A percentile compares a stretch with the other conserved stretches of the same genome.
phyloP scores from a whole-genome alignment of 257 asterid genomes.

The Plectranthus barbatus region DNA sequence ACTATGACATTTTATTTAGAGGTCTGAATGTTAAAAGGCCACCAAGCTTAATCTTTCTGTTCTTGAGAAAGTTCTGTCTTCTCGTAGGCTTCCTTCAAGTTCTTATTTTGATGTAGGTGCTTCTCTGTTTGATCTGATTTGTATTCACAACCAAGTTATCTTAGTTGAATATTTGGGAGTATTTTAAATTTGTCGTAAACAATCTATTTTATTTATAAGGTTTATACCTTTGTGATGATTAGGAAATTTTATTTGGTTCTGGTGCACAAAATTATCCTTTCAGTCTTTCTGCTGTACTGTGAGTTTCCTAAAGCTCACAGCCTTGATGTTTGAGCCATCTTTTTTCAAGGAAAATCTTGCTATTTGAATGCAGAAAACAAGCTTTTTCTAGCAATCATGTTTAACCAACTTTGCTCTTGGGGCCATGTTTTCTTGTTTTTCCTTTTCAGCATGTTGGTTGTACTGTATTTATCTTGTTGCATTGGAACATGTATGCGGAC shows the following conservation, averaged over 20 bases:
- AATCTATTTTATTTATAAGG: background rate
- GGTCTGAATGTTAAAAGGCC: slow-evolving; percentile 1
- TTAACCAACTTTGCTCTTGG: background rate
- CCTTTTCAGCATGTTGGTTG: background rate
- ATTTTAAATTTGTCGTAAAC: background rate
- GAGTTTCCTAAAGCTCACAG: background rate
- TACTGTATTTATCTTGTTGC: background rate
- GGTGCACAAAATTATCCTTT: background rate
- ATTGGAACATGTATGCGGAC: background rate
- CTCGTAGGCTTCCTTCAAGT: background rate
- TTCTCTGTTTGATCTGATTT: background rate
- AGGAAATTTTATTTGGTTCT: background rate
- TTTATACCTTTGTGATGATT: background rate
- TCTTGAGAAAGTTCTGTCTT: background rate
- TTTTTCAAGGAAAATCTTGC: background rate
- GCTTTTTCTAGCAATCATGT: background rate
- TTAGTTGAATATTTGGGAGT: background rate
- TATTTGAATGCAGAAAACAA: background rate
- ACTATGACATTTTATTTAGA: background rate
- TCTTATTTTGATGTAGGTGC: slow-evolving; percentile 9
- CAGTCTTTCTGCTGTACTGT: background rate
- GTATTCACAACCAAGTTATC: background rate
- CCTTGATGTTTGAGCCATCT: background rate
- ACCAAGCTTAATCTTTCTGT: background rate
- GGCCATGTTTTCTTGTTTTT: background rate